phyloP scores from a whole-genome alignment of 768 basidiomycete species.

The Termitomyces heimii region DNA sequence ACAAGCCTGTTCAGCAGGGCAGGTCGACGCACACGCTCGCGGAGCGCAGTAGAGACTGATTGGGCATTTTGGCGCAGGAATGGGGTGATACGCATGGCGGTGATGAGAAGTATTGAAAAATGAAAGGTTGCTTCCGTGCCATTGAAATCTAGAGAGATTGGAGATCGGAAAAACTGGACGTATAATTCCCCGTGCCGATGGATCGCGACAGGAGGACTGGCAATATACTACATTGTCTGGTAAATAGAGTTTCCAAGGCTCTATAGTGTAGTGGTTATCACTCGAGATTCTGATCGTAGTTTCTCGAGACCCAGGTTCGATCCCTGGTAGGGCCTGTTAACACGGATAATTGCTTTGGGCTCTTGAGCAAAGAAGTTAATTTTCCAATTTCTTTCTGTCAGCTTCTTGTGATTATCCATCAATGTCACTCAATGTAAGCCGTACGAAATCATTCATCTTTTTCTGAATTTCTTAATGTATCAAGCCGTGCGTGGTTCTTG shows the following conservation, averaged over 20 bases:
- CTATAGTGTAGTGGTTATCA: slow-evolving; percentile 18
- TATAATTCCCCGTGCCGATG: background rate
- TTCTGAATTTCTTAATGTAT: too few species aligned
- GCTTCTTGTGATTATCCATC: too few species aligned
- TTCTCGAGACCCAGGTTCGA: slow-evolving; percentile 17
- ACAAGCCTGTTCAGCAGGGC: slow-evolving; percentile 30
- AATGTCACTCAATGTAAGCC: too few species aligned
- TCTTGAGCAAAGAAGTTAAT: too few species aligned
- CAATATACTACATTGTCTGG: too few species aligned
- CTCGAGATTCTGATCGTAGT: slow-evolving; percentile 14
- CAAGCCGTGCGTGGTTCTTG: too few species aligned
- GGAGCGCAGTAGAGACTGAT: slow-evolving; percentile 28
- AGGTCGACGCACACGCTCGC: slow-evolving; percentile 35
- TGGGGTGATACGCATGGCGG: slow-evolving; percentile 24
- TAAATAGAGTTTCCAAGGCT: too few species aligned
- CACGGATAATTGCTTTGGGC: too few species aligned
- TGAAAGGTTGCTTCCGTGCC: background rate
- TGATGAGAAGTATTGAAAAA: background rate
- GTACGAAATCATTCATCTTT: too few species aligned
- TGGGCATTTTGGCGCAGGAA: slow-evolving; percentile 20
- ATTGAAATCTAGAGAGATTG: background rate
- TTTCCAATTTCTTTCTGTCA: too few species aligned
- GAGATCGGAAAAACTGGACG: background rate
- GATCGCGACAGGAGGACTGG: too few species aligned
- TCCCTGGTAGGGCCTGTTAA: slow-evolving; percentile 16